Conservation (phyloP, 495 filamentous ascomycete genomes). For the Daldinia vernicosa region DNA sequence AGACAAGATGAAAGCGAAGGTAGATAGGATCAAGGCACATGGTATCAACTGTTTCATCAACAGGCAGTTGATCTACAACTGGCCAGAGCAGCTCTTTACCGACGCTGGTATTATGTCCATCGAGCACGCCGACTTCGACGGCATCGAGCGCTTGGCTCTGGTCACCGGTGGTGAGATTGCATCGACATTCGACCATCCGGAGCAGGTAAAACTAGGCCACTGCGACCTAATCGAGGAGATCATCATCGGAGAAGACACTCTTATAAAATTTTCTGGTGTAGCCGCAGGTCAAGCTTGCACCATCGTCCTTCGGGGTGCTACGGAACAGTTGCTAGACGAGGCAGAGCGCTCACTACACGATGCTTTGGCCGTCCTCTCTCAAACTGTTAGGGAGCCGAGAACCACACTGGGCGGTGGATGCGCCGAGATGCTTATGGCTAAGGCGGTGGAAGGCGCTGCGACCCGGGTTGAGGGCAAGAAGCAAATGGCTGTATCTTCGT, state of each 20-base stretch:
- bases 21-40: conserved; percentile 97
- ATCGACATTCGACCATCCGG: conserved; percentile 97
- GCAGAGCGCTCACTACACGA: conserved; percentile 96
- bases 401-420: conserved; percentile 95
- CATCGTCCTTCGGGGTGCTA: conserved; percentile 94
- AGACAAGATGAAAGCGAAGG: conserved; percentile 99
- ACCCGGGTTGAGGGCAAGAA: conserved; percentile 97
- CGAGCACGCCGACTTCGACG: conserved; percentile 98
- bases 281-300: conserved; percentile 95
- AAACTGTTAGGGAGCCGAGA: conserved; percentile 93
- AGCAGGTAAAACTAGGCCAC: conserved; percentile 92
- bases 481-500: conserved; percentile 89
- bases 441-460: conserved; percentile 93
- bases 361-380: conserved; percentile 94
- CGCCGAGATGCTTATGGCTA: conserved; percentile 98
- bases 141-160: conserved; percentile 91
- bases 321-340: conserved; percentile 95
- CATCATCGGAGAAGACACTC: conserved; percentile 94
- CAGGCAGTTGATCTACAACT: conserved; percentile 99
- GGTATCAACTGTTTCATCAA: conserved; percentile 99
- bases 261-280: conserved; percentile 97
- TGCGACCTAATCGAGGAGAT: conserved; percentile 98
- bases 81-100: conserved; percentile 98
- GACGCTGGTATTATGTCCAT: conserved; percentile 98
- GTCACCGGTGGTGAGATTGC: conserved; percentile 98